Evolutionary conservation across 2,329 filamentous ascomycete genomes (phyloP), one percentile per base, ranked within the genome.

Genomic region (Pseudocercospora pini-densiflorae): DNA sequence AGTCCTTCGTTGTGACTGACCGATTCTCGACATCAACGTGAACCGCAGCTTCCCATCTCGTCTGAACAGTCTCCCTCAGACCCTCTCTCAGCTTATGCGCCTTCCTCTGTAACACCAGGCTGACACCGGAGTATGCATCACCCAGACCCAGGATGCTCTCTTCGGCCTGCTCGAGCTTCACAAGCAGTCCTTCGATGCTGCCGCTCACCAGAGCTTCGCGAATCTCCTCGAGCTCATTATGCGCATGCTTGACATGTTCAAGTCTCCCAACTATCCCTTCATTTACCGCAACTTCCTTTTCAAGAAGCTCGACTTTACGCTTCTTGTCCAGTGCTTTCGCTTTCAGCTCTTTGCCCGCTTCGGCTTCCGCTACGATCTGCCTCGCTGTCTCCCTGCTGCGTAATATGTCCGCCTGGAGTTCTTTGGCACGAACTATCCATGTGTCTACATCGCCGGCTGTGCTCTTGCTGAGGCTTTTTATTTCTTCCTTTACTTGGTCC

Each of bases 361-460:
- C 90, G 61, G 93, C 90, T 73, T 93, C 88, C 53, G 89, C 86
- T 5, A 94, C 87, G 65, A 98, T 96, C 65, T 93, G 89, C 74
- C 89, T 89, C 23, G 94, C 93, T 40, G 93, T 89, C 16, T 87
- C 86, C 74, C 92, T 90, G 24, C 93, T 94, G 55, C 88, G 87
- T 73, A 92, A 88, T 70, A 97, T 94, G 76, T 97, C 94, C 68
- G 90, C 87, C 77, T 97, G 92, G 7, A 97, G 86, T 61, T 90
- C 88, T 79, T 92, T 92, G 57, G 94, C 93, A 78, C 95, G 92
- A 60, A 85, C 82, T 64, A 96, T 92, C 94, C 94, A 98, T 60
- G 89, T 87, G 75, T 93, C 91, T 59, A 97, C 90, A 74, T 96
- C 91, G 45, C 89, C 87, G 64, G 90, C 91, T 19, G 89, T 91